A percentile compares a stretch with the other conserved stretches of the same genome.
Conservation (phyloP, 192 early-diverging fungal species). For the Coemansia sp. region DNA sequence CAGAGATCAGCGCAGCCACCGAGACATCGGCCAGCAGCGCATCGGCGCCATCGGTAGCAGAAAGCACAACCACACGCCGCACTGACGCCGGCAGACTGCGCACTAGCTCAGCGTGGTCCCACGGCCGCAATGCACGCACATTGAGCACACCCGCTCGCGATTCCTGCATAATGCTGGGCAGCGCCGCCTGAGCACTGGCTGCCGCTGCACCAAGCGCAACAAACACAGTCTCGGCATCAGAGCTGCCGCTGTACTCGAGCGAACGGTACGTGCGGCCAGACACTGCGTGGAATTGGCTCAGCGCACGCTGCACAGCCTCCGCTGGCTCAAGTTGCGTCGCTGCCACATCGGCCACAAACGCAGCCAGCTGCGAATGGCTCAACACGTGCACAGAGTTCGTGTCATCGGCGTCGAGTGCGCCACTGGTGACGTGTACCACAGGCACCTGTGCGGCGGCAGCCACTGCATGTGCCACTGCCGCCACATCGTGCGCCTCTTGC, state of each 20-base stretch:
- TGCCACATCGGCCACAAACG: conserved; percentile 29
- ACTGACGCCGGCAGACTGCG: conserved; percentile 64
- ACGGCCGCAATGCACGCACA: conserved; percentile 81
- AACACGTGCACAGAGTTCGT: conserved; percentile 57
- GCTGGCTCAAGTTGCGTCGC: conserved; percentile 2
- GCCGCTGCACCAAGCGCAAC: conserved; percentile 71
- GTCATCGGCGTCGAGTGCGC: conserved; percentile 60
- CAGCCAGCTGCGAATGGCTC: conserved; percentile 53
- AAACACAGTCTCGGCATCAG: conserved; percentile 73
- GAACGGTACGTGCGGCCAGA: conserved; percentile 67
- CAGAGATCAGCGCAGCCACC: conserved; percentile 59
- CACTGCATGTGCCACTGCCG: conserved; percentile 81
- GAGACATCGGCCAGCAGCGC: conserved; percentile 75
- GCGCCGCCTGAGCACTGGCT: conserved; percentile 54
- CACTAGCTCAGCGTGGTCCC: conserved; percentile 74
- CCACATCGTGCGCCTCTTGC: conserved; percentile 89
- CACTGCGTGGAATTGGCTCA: conserved; percentile 33
- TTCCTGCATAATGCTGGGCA: conserved; percentile 43
- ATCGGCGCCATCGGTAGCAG: conserved; percentile 59
- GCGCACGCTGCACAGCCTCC: conserved; percentile 32
- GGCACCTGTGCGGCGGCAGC: conserved; percentile 62
- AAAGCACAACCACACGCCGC: conserved; percentile 75
- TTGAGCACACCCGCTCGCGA: conserved; percentile 69
- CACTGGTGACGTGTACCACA: conserved; percentile 81
- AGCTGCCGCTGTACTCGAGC: conserved; percentile 81